Conservation (phyloP, 2,329 filamentous ascomycete genomes). For the Periconia digitata region DNA sequence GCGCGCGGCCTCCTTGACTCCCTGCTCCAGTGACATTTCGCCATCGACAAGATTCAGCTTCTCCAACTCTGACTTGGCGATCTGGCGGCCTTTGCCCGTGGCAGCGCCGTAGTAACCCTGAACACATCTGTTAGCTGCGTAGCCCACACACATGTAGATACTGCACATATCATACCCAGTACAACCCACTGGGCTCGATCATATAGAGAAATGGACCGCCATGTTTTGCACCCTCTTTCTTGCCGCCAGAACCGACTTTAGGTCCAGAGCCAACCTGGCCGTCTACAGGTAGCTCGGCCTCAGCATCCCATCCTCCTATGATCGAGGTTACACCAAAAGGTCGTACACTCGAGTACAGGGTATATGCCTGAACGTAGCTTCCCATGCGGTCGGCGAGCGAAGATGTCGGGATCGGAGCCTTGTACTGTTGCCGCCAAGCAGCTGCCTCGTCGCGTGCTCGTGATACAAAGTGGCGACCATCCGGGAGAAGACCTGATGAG, state of each 20-base stretch:
- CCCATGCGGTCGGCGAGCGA: slow-evolving; percentile 92
- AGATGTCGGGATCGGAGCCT: slow-evolving; percentile 85
- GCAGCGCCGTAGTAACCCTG: slow-evolving; percentile 95
- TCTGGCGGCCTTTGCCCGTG: slow-evolving; percentile 94
- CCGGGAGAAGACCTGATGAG: slow-evolving; percentile 90
- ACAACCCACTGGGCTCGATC: slow-evolving; percentile 95
- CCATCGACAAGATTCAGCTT: slow-evolving; percentile 86
- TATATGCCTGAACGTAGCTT: slow-evolving; percentile 95
- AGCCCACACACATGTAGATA: background rate
- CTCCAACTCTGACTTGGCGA: slow-evolving; percentile 96
- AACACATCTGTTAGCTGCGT: slow-evolving; percentile 9
- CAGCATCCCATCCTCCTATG: slow-evolving; percentile 88
- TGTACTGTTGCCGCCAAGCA: slow-evolving; percentile 90
- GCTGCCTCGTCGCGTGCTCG: slow-evolving; percentile 91
- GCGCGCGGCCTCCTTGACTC: slow-evolving; percentile 91
- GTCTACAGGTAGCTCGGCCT: slow-evolving; percentile 81
- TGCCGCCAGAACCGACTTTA: slow-evolving; percentile 77
- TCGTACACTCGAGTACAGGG: slow-evolving; percentile 92
- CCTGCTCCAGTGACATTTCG: slow-evolving; percentile 77
- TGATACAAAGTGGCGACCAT: slow-evolving; percentile 92
- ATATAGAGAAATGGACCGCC: slow-evolving; percentile 96
- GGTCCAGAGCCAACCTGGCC: slow-evolving; percentile 87
- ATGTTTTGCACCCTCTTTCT: slow-evolving; percentile 71
- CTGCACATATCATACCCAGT: slow-evolving; percentile 66
- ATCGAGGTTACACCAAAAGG: slow-evolving; percentile 97